A percentile compares a stretch with the other conserved stretches of the same genome.
Conservation (phyloP, 768 basidiomycete genomes). For the Collybiopsis luxurians region DNA sequence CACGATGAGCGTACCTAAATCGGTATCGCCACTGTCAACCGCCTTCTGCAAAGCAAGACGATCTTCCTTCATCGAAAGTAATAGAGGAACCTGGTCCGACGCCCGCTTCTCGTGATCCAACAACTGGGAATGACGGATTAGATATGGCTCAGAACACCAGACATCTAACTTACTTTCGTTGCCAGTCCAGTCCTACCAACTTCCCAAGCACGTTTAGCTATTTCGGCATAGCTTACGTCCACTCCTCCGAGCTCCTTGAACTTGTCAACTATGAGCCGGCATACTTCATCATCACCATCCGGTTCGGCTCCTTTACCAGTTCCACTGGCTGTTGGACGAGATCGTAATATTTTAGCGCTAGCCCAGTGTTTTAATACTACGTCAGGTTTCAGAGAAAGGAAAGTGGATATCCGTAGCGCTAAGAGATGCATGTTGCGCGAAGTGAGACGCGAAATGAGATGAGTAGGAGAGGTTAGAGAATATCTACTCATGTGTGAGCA, state of each 20-base stretch:
- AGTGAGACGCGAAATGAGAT: constrained; percentile 79
- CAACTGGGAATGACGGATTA: constrained; percentile 37
- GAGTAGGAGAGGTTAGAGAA: constrained; percentile 73
- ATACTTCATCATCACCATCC: constrained; percentile 73
- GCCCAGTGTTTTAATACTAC: constrained; percentile 96
- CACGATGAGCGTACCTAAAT: constrained; percentile 64
- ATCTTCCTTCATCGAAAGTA: constrained; percentile 94
- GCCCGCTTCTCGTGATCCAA: constrained; percentile 89
- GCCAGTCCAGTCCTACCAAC: constrained; percentile 77
- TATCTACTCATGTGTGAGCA: constrained; percentile 51
- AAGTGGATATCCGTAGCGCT: constrained; percentile 85
- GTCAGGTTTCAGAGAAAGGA: constrained; percentile 80
- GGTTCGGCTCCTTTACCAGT: constrained; percentile 53
- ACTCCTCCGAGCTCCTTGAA: constrained; percentile 77
- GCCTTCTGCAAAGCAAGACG: constrained; percentile 84
- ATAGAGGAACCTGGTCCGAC: constrained; percentile 90
- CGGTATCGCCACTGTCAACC: constrained; percentile 92
- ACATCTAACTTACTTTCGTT: constrained; percentile 58
- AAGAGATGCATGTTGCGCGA: constrained; percentile 88
- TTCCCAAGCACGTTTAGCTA: constrained; percentile 92
- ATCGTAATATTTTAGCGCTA: constrained; percentile 80
- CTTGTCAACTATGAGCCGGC: constrained; percentile 83
- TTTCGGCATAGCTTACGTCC: constrained; percentile 90
- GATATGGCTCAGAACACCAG: neutral
- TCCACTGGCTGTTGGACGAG: constrained; percentile 56